These are phyloP conservation scores for Neonectria neomacrospora DNA, from an alignment of 2,329 filamentous ascomycete species.

Conservation along the genomic window DNA sequence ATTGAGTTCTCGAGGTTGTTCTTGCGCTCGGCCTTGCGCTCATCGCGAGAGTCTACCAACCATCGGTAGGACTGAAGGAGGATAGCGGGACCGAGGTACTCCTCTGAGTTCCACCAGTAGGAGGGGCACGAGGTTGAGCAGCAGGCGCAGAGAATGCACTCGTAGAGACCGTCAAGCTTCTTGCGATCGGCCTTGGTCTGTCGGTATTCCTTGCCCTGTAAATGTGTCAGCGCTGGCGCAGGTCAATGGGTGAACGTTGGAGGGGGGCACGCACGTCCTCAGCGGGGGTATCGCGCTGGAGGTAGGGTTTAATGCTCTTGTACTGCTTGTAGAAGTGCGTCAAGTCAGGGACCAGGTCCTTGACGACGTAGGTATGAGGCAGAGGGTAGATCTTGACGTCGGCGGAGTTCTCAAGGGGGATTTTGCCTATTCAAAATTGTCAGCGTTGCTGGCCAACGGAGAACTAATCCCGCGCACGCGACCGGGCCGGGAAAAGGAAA, in stretches of 20 bases:
- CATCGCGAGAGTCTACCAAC: constrained; percentile 94
- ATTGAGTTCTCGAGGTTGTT: constrained; percentile 96
- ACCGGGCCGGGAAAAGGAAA: constrained; percentile 12
- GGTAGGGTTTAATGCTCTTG: constrained; percentile 99
- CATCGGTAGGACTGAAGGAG: constrained; percentile 98
- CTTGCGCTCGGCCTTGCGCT: constrained; percentile 89
- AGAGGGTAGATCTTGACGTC: constrained; percentile 97
- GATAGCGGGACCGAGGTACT: constrained; percentile 97
- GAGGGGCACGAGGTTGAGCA: constrained; percentile 99
- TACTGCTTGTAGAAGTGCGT: constrained; percentile 99
- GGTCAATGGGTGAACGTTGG: constrained; percentile 4
- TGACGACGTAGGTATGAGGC: constrained; percentile 98
- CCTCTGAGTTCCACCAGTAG: constrained; percentile 99
- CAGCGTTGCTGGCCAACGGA: constrained; percentile 27
- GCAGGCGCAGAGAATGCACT: constrained; percentile 99
- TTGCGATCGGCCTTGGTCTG: constrained; percentile 92
- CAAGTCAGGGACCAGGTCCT: constrained; percentile 97
- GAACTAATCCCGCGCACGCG: constrained; percentile 43
- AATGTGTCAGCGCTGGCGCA: constrained; percentile 21
- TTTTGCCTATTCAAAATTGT: constrained; percentile 74
- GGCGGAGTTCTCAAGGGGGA: constrained; percentile 81
- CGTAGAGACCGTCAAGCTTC: constrained; percentile 98
- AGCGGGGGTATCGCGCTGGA: constrained; percentile 87
- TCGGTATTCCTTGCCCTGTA: constrained; percentile 87
- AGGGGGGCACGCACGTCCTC: constrained; percentile 74